Percentiles rank a stretch among this genome's conserved stretches.
These are phyloP conservation scores for Spatholobus suberectus DNA, from an alignment of 306 rosid species.

Conservation along the genomic window DNA sequence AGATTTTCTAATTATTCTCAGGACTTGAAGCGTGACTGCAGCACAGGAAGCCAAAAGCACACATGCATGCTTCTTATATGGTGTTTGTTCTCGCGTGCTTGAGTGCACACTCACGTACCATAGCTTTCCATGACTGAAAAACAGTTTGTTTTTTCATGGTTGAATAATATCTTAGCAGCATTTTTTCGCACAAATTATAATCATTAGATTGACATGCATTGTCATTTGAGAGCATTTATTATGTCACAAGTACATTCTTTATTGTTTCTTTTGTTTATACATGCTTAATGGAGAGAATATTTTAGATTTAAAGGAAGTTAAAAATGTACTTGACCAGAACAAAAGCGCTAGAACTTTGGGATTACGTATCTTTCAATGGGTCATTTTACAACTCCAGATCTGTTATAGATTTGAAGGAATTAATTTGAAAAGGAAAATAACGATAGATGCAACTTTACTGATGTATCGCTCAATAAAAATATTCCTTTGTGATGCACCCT, in stretches of 20 bases:
- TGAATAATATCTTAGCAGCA: neutral
- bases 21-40: constrained; percentile 29
- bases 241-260: neutral
- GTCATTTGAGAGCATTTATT: neutral
- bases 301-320: neutral
- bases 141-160: neutral
- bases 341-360: neutral
- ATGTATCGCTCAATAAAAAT: neutral
- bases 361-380: neutral
- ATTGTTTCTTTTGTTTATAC: neutral
- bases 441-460: neutral
- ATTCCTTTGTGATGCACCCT: neutral
- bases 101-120: constrained; percentile 34
- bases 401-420: neutral
- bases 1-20: constrained; percentile 25
- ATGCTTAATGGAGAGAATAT: neutral
- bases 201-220: neutral
- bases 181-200: neutral
- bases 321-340: neutral
- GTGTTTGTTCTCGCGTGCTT: constrained; percentile 28
- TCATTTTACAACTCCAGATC: neutral
- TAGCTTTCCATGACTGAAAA: neutral
- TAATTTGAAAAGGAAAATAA: neutral
- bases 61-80: neutral
- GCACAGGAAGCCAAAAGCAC: constrained; percentile 27